phyloP scores from a whole-genome alignment of 345 rosid species.

The Populus simonii region DNA sequence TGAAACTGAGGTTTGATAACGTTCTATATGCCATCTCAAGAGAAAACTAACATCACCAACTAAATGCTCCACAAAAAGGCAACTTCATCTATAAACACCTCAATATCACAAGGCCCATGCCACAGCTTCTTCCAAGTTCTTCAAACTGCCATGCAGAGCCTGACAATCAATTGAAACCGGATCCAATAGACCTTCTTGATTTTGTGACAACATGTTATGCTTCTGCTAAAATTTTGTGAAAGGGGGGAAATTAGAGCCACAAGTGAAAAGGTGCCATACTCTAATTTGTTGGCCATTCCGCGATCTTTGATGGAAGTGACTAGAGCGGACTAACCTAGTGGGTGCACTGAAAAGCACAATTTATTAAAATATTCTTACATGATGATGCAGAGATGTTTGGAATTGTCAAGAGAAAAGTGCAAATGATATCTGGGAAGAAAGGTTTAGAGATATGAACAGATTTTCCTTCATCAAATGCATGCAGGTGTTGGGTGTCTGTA shows the following conservation, averaged over 20 bases:
- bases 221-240: not conserved
- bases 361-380: not conserved
- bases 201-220: not conserved
- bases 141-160: not conserved
- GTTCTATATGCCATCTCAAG: not conserved
- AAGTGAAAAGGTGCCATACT: not conserved
- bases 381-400: not conserved
- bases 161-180: not conserved
- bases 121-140: not conserved
- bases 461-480: not conserved
- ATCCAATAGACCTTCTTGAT: not conserved
- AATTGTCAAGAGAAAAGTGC: not conserved
- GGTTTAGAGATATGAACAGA: not conserved
- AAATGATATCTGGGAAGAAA: not conserved
- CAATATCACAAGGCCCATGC: not conserved
- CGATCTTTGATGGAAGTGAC: not conserved
- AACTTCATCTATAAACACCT: not conserved
- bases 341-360: not conserved
- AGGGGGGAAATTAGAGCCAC: not conserved
- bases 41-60: not conserved
- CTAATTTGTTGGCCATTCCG: not conserved
- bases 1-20: not conserved
- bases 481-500: not conserved
- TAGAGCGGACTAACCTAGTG: not conserved
- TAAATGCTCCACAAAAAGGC: not conserved